These are phyloP conservation scores for Cryptococcus sp. DNA, from an alignment of 1,284 basidiomycete genomes.

Conservation along the genomic window DNA sequence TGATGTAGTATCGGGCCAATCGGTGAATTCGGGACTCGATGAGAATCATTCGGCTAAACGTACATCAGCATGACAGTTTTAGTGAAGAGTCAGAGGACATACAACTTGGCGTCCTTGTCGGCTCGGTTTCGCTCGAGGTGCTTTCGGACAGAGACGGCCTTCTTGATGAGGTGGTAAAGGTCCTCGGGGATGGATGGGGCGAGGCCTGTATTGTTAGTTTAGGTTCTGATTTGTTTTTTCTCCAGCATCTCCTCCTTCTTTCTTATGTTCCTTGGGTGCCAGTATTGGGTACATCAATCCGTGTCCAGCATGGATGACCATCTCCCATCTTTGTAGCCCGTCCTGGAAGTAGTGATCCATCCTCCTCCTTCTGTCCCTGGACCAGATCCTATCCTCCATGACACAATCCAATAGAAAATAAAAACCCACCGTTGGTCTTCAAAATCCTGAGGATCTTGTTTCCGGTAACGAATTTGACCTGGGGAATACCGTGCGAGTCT, in stretches of 20 bases:
- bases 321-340: too few species aligned
- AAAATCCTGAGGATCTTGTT: slow-evolving; percentile 99
- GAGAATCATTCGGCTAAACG: slow-evolving; percentile 71
- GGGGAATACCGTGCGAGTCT: slow-evolving; percentile 94
- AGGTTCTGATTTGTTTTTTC: too few species aligned
- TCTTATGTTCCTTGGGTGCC: neutral
- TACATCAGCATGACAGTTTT: slow-evolving; percentile 6
- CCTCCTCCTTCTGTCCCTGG: too few species aligned
- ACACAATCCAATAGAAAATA: too few species aligned
- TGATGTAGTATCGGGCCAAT: slow-evolving; percentile 93
- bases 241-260: neutral
- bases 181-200: slow-evolving; percentile 98
- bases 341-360: too few species aligned
- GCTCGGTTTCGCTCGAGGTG: slow-evolving; percentile 98
- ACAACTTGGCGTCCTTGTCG: slow-evolving; percentile 96
- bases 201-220: slow-evolving; percentile 62
- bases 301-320: too few species aligned
- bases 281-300: too few species aligned
- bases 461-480: slow-evolving; percentile 94
- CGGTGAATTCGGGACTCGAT: slow-evolving; percentile 99
- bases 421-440: slow-evolving; percentile 86
- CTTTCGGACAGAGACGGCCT: slow-evolving; percentile 98
- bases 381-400: too few species aligned
- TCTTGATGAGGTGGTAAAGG: slow-evolving; percentile 99
- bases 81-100: slow-evolving; percentile 22